Base-by-base conservation (phyloP, 495 filamentous ascomycete species). In the Margaritispora aquatica region DNA sequence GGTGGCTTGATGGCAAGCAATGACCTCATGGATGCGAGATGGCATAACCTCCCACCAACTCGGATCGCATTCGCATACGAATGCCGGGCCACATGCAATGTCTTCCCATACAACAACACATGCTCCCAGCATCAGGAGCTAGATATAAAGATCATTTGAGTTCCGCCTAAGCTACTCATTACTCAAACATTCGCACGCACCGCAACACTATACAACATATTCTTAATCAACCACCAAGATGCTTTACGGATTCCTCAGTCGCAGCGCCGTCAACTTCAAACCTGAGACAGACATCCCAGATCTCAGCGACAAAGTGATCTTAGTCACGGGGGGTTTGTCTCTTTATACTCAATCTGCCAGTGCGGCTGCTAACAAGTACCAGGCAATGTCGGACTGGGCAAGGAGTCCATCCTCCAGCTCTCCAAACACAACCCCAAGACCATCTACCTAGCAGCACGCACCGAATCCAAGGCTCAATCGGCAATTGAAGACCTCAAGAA, bases 311-410 rank as follows among this genome's bases (percentile, higher is more conserved):
- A 86, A 80, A 63, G 78, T 84, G 15, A 77, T 88, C 34, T 68
- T 87, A 17, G 72, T 88, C 19, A 88, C 85, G 19, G 85, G 82
- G 36, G 83, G 83, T 83, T 49, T 65, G 41, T 9, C n/a, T 29
- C 55, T 26, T 51, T 31, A 26, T 44, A 21, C 29, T n/a, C n/a
- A n/a, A 20, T 15, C 19, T 19, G 13, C 46, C 26, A 31, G 15
- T 26, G 7, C 38, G 1, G 20, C 17, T 21, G 19, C 52, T 54
- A 54, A 54, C 17, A 34, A 17, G 17, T 21, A 19, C 2, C 5
- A 84, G 85, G 84, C 29, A 89, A 84, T 65, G 72, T 76, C 53
- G 88, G 88, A 4, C 74, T 90, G 1, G 87, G 87, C 61, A 79
- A 80, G 67, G 81, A 85, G 63, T 78, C 84, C n/a, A 72, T 88